A percentile compares a stretch with the other conserved stretches of the same genome.
These are phyloP conservation scores for Barnettozyma vustinii DNA, from an alignment of 805 yeast genomes.

Conservation along the genomic window DNA sequence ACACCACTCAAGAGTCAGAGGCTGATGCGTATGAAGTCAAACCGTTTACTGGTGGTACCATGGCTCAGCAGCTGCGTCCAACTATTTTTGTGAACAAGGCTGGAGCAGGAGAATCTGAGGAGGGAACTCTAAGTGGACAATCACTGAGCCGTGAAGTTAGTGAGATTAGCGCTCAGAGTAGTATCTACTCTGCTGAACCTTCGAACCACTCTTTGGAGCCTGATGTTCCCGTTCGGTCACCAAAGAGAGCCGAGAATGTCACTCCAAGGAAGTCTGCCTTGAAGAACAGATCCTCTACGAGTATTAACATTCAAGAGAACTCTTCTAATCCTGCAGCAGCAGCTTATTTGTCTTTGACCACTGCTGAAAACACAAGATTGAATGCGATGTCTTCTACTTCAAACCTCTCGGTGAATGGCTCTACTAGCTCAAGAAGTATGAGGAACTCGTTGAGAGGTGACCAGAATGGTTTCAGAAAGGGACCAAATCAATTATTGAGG, in stretches of 20 bases:
- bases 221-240: conserved; percentile 31
- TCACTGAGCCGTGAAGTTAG: conserved; percentile 1
- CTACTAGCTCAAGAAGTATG: conserved; percentile 20
- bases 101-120: neutral
- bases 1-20: conserved; percentile 19
- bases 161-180: conserved; percentile 7
- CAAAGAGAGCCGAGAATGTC: conserved; percentile 19
- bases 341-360: conserved; percentile 63
- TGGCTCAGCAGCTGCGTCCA: conserved; percentile 46
- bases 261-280: conserved; percentile 43
- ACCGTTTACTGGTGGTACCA: conserved; percentile 11
- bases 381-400: conserved; percentile 48
- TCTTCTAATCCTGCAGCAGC: conserved; percentile 42
- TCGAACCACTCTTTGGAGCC: neutral
- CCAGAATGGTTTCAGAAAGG: conserved; percentile 3
- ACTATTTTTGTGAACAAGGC: conserved; percentile 24
- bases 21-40: conserved; percentile 3
- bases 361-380: conserved; percentile 74
- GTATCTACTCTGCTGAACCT: conserved; percentile 10
- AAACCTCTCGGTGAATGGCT: conserved; percentile 2
- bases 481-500: neutral
- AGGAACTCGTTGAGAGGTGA: conserved; percentile 11
- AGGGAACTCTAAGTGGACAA: neutral
- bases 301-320: conserved; percentile 18
- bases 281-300: conserved; percentile 26